phyloP scores from a whole-genome alignment of 2,329 filamentous ascomycete genomes.

The Exophiala calicioides region DNA sequence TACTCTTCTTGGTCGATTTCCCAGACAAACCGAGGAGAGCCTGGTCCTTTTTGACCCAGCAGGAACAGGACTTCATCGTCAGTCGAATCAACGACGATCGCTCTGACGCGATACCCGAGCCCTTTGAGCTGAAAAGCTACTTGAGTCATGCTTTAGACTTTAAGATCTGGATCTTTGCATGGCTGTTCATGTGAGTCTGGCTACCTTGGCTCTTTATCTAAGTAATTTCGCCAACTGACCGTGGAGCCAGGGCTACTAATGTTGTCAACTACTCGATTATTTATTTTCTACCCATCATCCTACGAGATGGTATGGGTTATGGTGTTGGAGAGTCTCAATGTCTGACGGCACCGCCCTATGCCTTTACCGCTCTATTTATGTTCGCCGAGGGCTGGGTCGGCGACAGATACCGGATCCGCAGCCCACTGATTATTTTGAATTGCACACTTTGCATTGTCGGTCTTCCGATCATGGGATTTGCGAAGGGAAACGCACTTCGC shows the following conservation, averaged over 20 bases:
- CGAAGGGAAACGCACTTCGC: slow-evolving; percentile 27
- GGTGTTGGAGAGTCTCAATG: slow-evolving; percentile 36
- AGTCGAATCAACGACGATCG: slow-evolving; percentile 55
- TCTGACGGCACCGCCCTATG: slow-evolving; percentile 38
- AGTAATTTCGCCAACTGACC: slow-evolving; percentile 62
- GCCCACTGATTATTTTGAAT: slow-evolving; percentile 33
- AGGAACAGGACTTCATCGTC: slow-evolving; percentile 32
- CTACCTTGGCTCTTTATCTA: neutral
- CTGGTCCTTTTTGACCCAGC: slow-evolving; percentile 35
- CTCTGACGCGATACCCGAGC: slow-evolving; percentile 55
- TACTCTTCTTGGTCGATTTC: slow-evolving; percentile 42
- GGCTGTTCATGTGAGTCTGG: slow-evolving; percentile 1
- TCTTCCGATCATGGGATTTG: slow-evolving; percentile 34
- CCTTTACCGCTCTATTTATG: slow-evolving; percentile 38
- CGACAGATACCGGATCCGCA: slow-evolving; percentile 35
- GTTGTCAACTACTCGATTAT: slow-evolving; percentile 37
- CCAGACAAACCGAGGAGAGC: slow-evolving; percentile 34
- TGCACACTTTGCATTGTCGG: slow-evolving; percentile 33
- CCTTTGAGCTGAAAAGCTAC: slow-evolving; percentile 34
- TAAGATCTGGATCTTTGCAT: slow-evolving; percentile 4
- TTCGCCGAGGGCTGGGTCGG: slow-evolving; percentile 33
- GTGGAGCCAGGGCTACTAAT: slow-evolving; percentile 33
- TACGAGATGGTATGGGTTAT: slow-evolving; percentile 40
- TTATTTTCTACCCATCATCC: slow-evolving; percentile 43
- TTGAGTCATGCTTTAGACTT: slow-evolving; percentile 32